A percentile compares a stretch with the other conserved stretches of the same genome.
phyloP scores from a whole-genome alignment of 2,329 filamentous ascomycete species.

The Fusarium praegraminearum region DNA sequence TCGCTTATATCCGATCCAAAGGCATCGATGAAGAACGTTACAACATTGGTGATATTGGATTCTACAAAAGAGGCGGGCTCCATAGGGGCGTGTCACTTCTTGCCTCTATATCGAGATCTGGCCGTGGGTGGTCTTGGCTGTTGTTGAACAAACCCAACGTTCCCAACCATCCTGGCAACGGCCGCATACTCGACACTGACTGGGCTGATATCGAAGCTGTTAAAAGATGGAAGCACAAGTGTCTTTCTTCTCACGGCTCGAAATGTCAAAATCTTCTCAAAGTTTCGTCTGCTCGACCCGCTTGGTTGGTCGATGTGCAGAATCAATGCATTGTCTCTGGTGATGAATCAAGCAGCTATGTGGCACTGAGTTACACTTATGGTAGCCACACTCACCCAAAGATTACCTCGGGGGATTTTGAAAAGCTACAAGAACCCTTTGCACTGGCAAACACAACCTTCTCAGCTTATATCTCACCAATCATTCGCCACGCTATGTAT shows the following conservation, averaged over 20 bases:
- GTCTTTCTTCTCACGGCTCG: neutral
- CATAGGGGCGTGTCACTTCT: no score
- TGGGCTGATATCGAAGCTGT: neutral
- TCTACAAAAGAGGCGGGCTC: neutral
- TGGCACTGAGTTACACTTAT: neutral
- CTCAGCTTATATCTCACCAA: neutral
- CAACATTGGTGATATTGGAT: neutral
- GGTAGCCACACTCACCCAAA: neutral
- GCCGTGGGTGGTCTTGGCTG: rapidly evolving
- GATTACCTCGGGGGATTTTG: neutral
- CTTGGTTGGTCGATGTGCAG: neutral
- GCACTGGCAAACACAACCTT: neutral
- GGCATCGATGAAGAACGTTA: neutral
- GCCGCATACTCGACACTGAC: neutral
- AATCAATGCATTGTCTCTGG: neutral
- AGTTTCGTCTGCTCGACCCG: neutral
- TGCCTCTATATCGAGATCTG: neutral
- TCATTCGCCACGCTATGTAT: neutral
- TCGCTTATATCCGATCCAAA: neutral
- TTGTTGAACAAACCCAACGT: neutral
- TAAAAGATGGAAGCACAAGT: neutral
- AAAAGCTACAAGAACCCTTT: neutral
- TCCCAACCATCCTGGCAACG: neutral
- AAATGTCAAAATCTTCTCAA: neutral
- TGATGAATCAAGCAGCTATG: neutral